Conservation (phyloP, 129 eudicot genomes). For the Helianthus tuberosus region DNA sequence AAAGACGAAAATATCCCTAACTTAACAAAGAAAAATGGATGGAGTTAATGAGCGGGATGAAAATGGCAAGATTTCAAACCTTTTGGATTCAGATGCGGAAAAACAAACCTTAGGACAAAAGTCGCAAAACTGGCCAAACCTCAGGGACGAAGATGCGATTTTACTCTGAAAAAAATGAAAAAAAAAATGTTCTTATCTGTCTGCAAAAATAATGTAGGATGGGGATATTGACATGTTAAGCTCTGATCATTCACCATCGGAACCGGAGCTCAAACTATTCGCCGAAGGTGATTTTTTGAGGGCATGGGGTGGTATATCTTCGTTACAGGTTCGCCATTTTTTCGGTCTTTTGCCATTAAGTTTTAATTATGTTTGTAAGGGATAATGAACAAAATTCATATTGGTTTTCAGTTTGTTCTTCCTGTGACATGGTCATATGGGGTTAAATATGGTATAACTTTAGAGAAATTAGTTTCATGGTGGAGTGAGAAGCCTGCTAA, state of each 20-base stretch:
- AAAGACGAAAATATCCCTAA: too few relatives aligned
- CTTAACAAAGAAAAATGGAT: too few relatives aligned
- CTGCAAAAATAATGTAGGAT: conserved; percentile 42
- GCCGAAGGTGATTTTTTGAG: conserved; percentile 81
- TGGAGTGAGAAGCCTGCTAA: conserved; percentile 99
- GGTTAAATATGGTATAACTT: conserved; percentile 70
- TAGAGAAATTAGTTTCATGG: conserved; percentile 82
- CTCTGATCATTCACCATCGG: conserved; percentile 97
- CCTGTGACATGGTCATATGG: conserved; percentile 96
- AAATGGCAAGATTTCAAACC: too few relatives aligned
- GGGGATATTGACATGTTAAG: conserved; percentile 95
- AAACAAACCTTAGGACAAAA: too few relatives aligned
- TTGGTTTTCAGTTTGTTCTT: conserved; percentile 73
- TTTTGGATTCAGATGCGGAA: too few relatives aligned
- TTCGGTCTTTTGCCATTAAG: neutral
- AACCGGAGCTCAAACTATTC: conserved; percentile 85
- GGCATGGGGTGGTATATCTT: conserved; percentile 99
- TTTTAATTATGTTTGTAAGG: conserved; percentile 1
- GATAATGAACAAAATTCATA: neutral
- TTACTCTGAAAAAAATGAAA: too few relatives aligned
- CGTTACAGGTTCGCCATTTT: conserved; percentile 71
- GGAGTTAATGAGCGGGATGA: too few relatives aligned
- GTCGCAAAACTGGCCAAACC: too few relatives aligned
- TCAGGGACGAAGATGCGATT: too few relatives aligned
- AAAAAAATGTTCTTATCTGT: neutral